Percentiles rank a stretch among this genome's conserved stretches.
Evolutionary conservation across 2,329 filamentous ascomycete genomes (phyloP).

Genomic region (Blumeriella jaapii): DNA sequence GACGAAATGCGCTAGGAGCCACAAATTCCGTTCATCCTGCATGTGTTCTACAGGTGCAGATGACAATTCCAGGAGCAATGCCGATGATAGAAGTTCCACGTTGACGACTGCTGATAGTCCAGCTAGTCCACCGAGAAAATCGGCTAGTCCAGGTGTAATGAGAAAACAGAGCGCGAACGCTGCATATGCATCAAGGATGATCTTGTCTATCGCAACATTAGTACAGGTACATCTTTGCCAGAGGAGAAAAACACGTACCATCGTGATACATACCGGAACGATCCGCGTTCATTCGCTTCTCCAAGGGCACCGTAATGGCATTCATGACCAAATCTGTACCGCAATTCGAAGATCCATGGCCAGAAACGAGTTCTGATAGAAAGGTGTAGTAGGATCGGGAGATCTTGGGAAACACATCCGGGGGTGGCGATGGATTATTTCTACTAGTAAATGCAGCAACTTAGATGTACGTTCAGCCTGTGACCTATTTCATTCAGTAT

Average conservation of each 20-base stretch:
- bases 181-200: constrained; percentile 16
- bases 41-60: constrained; percentile 16
- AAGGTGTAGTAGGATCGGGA: constrained; percentile 23
- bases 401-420: constrained; percentile 18
- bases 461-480: constrained; percentile 10
- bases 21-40: constrained; percentile 36
- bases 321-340: constrained; percentile 13
- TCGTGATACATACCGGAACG: constrained; percentile 15
- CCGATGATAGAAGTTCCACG: constrained; percentile 20
- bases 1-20: constrained; percentile 57
- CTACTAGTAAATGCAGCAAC: constrained; percentile 20
- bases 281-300: constrained; percentile 5
- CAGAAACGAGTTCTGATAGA: constrained; percentile 19
- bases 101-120: constrained; percentile 19
- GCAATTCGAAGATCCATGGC: constrained; percentile 2
- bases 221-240: too few relatives aligned
- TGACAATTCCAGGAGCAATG: constrained; percentile 19
- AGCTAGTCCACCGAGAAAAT: constrained; percentile 16
- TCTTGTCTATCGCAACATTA: constrained; percentile 12
- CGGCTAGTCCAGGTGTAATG: constrained; percentile 22
- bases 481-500: constrained; percentile 15
- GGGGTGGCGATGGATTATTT: constrained; percentile 15
- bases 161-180: constrained; percentile 25
- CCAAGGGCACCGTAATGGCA: constrained; percentile 21
- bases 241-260: too few relatives aligned